Conservation (phyloP, 2,329 filamentous ascomycete species). For the Nannizziopsis arthrosporioides region DNA sequence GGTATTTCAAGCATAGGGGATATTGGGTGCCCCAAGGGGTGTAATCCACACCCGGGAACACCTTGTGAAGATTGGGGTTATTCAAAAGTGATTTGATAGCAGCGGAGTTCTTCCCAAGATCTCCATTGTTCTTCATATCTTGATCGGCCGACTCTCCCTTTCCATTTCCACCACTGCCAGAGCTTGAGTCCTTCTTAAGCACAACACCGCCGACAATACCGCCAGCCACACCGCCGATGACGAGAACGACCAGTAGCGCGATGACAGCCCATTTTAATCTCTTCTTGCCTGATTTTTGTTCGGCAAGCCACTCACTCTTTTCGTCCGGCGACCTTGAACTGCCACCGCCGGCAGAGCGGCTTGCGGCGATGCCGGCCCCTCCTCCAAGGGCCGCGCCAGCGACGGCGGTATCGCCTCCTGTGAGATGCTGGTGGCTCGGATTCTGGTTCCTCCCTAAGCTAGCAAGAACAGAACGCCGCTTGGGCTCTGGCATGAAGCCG, state of each 20-base stretch:
- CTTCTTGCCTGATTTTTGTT: constrained; percentile 52
- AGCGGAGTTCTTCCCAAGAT: constrained; percentile 59
- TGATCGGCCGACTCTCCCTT: constrained; percentile 41
- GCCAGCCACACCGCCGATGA: constrained; percentile 60
- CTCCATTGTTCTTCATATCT: constrained; percentile 54
- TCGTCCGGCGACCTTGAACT: constrained; percentile 42
- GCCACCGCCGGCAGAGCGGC: constrained; percentile 29
- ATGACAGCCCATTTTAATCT: constrained; percentile 59
- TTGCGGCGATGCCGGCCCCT: constrained; percentile 33
- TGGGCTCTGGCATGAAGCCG: constrained; percentile 48
- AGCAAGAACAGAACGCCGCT: constrained; percentile 50
- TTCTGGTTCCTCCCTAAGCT: constrained; percentile 31
- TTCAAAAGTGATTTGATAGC: constrained; percentile 75
- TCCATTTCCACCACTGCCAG: constrained; percentile 22
- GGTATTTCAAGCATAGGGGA: constrained; percentile 63
- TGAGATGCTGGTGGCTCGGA: constrained; percentile 27
- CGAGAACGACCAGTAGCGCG: constrained; percentile 49
- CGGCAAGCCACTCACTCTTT: constrained; percentile 54
- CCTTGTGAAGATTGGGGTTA: constrained; percentile 73
- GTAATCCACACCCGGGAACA: constrained; percentile 93
- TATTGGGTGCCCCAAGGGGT: constrained; percentile 86
- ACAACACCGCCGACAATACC: constrained; percentile 64
- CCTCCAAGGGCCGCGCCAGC: constrained; percentile 33
- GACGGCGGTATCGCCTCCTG: constrained; percentile 35
- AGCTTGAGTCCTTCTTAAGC: constrained; percentile 30